Evolutionary conservation across 441 rosid genomes (phyloP).

Genomic region (Metrosideros polymorpha): DNA sequence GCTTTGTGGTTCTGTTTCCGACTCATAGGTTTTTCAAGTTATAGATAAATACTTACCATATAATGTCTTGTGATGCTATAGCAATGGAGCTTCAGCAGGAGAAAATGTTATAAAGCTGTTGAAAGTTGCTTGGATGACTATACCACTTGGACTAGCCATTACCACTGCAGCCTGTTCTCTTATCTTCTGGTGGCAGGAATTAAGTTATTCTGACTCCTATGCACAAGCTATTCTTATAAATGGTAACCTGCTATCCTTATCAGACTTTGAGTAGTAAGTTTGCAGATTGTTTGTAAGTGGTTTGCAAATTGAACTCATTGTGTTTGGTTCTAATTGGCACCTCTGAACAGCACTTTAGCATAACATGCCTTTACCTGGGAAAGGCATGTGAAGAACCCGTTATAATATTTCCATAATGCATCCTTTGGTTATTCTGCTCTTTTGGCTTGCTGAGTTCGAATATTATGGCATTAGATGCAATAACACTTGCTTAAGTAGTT

Average conservation of each 20-base stretch:
- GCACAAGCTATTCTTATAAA: constrained; percentile 76
- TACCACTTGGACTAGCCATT: constrained; percentile 62
- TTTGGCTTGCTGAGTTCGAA: background rate
- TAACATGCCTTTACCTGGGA: background rate
- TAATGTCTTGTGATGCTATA: constrained; percentile 16
- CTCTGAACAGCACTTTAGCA: background rate
- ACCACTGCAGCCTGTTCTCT: constrained; percentile 46
- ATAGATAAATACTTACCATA: background rate
- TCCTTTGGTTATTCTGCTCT: background rate
- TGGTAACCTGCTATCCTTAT: constrained; percentile 28
- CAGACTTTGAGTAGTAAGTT: background rate
- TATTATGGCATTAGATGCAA: background rate
- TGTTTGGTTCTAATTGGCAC: background rate
- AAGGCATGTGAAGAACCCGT: background rate
- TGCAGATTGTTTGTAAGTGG: background rate
- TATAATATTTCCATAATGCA: background rate
- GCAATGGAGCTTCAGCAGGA: constrained; percentile 36
- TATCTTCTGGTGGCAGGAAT: constrained; percentile 87
- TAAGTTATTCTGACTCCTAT: constrained; percentile 44
- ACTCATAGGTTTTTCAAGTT: background rate
- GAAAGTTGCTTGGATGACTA: constrained; percentile 79
- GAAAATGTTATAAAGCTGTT: constrained; percentile 36
- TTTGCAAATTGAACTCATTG: background rate
- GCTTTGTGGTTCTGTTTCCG: background rate
- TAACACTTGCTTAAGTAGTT: background rate